Conservation (phyloP, 805 yeast species). For the Jamesozyma jinghongensis region DNA sequence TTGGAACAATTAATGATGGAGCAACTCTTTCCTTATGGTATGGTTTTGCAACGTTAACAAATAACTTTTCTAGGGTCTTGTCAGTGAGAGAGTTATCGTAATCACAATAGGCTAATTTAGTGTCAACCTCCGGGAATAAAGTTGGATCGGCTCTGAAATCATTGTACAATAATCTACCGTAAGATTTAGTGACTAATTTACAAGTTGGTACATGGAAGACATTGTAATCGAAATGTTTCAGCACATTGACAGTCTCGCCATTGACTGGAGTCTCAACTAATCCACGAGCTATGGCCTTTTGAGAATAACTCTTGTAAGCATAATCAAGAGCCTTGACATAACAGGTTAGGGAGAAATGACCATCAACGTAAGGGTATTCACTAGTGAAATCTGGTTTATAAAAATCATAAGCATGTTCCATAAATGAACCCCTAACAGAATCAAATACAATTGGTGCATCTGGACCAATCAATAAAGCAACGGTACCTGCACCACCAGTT, state of each 20-base stretch:
- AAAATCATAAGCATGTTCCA: constrained; percentile 97
- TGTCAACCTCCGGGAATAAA: constrained; percentile 52
- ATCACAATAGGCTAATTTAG: constrained; percentile 40
- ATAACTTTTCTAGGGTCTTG: constrained; percentile 74
- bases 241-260: constrained; percentile 54
- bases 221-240: constrained; percentile 76
- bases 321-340: constrained; percentile 88
- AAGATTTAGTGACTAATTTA: constrained; percentile 86
- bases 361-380: constrained; percentile 96
- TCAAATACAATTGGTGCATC: constrained; percentile 96
- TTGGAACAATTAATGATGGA: constrained; percentile 79
- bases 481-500: constrained; percentile 98
- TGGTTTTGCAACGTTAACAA: constrained; percentile 68
- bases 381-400: constrained; percentile 95
- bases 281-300: constrained; percentile 54
- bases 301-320: constrained; percentile 74
- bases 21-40: constrained; percentile 56
- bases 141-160: constrained; percentile 71
- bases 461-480: constrained; percentile 91
- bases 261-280: constrained; percentile 37
- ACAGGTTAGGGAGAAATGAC: constrained; percentile 89
- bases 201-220: constrained; percentile 98
- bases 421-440: constrained; percentile 77
- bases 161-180: constrained; percentile 82
- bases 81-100: constrained; percentile 76